Evolutionary conservation across 768 basidiomycete genomes (phyloP).

Genomic region (Tricholoma terreum): DNA sequence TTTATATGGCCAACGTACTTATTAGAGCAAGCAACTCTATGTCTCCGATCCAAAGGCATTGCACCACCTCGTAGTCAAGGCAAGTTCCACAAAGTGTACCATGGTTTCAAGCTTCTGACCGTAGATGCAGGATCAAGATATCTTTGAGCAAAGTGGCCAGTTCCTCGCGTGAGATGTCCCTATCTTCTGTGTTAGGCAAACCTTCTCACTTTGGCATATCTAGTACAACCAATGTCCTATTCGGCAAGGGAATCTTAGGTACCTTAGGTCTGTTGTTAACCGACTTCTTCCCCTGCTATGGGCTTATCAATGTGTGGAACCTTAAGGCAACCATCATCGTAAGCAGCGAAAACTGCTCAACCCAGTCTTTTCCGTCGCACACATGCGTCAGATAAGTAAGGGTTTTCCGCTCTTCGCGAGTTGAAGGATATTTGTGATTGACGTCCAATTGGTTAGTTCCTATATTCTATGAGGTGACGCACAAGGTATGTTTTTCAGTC

Average conservation of each 20-base stretch:
- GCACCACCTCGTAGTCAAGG: constrained; percentile 34
- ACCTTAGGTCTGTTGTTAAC: constrained; percentile 2
- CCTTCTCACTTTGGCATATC: not conserved
- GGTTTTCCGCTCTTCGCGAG: not conserved
- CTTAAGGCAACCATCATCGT: constrained; percentile 15
- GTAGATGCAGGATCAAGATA: constrained; percentile 13
- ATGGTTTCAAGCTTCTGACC: not conserved
- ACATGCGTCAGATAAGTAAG: constrained; percentile 28
- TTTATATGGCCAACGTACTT: not conserved
- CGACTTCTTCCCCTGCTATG: no score
- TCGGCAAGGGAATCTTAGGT: constrained; percentile 5
- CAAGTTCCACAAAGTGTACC: constrained; percentile 8
- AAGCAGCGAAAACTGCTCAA: constrained; percentile 35
- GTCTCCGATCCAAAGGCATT: constrained; percentile 36
- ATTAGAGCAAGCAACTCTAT: constrained; percentile 22
- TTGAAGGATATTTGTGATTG: not conserved
- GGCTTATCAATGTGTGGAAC: not conserved
- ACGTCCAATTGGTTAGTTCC: constrained; percentile 6
- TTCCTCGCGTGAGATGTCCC: constrained; percentile 27
- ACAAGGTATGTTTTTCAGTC: constrained; percentile 6
- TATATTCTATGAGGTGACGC: constrained; percentile 15
- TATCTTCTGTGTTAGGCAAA: not conserved
- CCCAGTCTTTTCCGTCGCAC: constrained; percentile 34
- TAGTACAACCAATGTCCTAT: constrained; percentile 1
- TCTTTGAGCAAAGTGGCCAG: constrained; percentile 36